These are phyloP conservation scores for Zasmidium angulare DNA, from an alignment of 2,329 filamentous ascomycete species.

Conservation along the genomic window DNA sequence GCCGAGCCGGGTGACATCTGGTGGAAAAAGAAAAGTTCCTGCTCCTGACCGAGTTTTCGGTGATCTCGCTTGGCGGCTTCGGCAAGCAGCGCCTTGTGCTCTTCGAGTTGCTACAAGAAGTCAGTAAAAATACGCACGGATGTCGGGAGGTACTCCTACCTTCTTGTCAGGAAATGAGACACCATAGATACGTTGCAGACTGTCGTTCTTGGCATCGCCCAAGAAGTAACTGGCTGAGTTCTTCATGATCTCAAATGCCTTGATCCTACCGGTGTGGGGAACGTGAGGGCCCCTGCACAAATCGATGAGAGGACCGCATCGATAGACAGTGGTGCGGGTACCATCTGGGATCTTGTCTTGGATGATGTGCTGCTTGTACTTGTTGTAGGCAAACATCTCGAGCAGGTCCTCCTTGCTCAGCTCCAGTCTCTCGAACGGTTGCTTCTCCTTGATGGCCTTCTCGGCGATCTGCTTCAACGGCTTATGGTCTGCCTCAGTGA, in stretches of 20 bases:
- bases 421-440: constrained; percentile 85
- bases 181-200: constrained; percentile 93
- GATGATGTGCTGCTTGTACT: constrained; percentile 98
- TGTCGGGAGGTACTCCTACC: constrained; percentile 46
- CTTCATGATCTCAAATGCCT: constrained; percentile 92
- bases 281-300: constrained; percentile 94
- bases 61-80: constrained; percentile 98
- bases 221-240: constrained; percentile 87
- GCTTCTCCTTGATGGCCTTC: constrained; percentile 93
- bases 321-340: constrained; percentile 89
- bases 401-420: constrained; percentile 88
- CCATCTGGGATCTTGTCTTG: constrained; percentile 86
- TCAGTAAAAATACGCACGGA: not conserved
- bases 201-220: constrained; percentile 89
- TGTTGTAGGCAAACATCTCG: constrained; percentile 97
- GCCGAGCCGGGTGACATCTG: constrained; percentile 88
- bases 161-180: constrained; percentile 98
- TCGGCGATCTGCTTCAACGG: constrained; percentile 76
- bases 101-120: constrained; percentile 56
- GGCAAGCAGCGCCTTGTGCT: constrained; percentile 92
- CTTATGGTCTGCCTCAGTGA: constrained; percentile 78
- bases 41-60: constrained; percentile 87
- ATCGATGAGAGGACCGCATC: constrained; percentile 91
- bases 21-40: constrained; percentile 97
- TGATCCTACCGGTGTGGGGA: constrained; percentile 87